Evolutionary conservation across 1,284 basidiomycete genomes (phyloP), one percentile per base, ranked within the genome.

Genomic region (Neonothopanus nambi): DNA sequence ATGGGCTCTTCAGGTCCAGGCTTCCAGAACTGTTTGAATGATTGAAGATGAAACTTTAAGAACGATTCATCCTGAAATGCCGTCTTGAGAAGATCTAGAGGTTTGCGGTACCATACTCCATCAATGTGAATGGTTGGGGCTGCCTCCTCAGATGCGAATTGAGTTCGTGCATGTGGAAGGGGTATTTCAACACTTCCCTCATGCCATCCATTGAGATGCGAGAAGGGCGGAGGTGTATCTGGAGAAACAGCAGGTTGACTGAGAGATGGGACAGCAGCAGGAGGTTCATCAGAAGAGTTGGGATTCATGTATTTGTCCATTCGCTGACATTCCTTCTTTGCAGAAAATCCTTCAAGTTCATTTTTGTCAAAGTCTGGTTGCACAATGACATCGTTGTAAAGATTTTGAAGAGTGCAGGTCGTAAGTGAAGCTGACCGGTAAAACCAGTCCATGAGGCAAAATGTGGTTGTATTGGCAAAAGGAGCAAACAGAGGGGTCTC

Each of bases 41-140:
- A 5, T 17, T 42, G 15, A 5, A 42, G 18, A 24, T 42, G 40
- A 15, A 20, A 42, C 9, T 11, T 5, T 5, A 17, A 12, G 18
- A 24, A 42, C 12, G 20, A 20, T 17, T 18, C 20, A 21, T 42
- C 40, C 18, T 20, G 40, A 5, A 42, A 21, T 12, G 40, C 40
- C 8, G 21, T 24, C 18, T 42, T 42, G 5, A 42, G 21, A 5
- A 42, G 20, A 18, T 42, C 40, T 8, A 42, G 40, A 5, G 40
- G 40, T 24, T 42, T 42, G 5, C 40, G 40, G 40, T 42, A 42
- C 9, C 18, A 42, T 13, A 42, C 17, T 23, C 40, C 40, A 0
- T n/a, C n/a, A n/a, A n/a, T n/a, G 9, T 7, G 26, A 13, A 53
- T n/a, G 33, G 57, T 2, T 48, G 38, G 0, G 64, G 44, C n/a